Conservation (phyloP, 78 protist species). For the Dictyostelium discoideum region DNA sequence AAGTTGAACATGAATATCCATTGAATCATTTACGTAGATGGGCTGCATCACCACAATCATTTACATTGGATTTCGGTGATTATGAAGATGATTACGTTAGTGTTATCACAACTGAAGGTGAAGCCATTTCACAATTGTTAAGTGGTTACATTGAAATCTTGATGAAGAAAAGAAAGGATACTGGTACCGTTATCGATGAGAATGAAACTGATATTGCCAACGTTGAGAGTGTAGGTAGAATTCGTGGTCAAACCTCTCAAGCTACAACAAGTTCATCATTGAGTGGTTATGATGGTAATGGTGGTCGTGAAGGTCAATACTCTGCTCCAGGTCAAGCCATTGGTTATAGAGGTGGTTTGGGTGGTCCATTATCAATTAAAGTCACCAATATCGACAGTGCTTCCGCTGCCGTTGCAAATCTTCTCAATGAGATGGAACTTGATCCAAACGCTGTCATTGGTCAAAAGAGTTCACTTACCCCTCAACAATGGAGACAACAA, state of each 20-base stretch:
- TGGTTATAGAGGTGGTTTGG: constrained; percentile 78
- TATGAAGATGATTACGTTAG: constrained; percentile 78
- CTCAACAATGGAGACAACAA: constrained; percentile 84
- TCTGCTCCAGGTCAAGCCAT: constrained; percentile 55
- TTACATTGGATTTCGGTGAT: constrained; percentile 93
- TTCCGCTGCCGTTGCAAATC: constrained; percentile 69
- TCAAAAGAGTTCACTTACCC: constrained; percentile 63
- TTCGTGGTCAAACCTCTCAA: constrained; percentile 75
- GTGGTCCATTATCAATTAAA: constrained; percentile 77
- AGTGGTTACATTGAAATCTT: constrained; percentile 92
- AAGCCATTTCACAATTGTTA: constrained; percentile 85
- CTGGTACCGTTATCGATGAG: constrained; percentile 65
- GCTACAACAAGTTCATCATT: constrained; percentile 61
- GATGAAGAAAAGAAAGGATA: constrained; percentile 86
- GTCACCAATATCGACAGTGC: constrained; percentile 70
- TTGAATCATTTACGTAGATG: constrained; percentile 87
- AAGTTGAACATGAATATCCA: constrained; percentile 82
- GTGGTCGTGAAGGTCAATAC: constrained; percentile 80
- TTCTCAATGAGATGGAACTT: constrained; percentile 72
- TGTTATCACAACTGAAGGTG: constrained; percentile 91
- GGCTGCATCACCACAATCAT: constrained; percentile 92
- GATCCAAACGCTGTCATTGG: constrained; percentile 74
- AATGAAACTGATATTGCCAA: constrained; percentile 76
- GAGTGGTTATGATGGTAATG: constrained; percentile 55
- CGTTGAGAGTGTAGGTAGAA: constrained; percentile 76